Base-by-base conservation (phyloP, 1,139 yeast species). In the Lodderomyces elongisporus region DNA sequence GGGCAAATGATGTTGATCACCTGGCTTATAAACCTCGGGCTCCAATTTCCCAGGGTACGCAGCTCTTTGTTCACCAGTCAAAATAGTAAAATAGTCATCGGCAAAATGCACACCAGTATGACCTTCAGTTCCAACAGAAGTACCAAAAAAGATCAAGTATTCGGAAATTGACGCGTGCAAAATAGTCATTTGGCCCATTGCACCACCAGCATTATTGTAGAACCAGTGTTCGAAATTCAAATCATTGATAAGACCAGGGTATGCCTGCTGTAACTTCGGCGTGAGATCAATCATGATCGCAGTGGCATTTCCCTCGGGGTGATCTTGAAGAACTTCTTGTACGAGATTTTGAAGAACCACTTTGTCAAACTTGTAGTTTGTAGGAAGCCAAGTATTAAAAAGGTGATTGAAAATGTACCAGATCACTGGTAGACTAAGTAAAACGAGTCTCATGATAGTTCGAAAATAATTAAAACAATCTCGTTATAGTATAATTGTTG, bases 181-280 rank as follows among this genome's bases (percentile, higher is more conserved):
- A 42, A 93, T 85, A 49, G 85, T 74, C 97, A 91, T 89, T 38
- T 88, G 78, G 17, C 98, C 98, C 98, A 91, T 91, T 36, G 98
- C 97, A 46, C 96, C 95, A 36, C 98, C 98, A 6, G 98, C 98
- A 51, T 87, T 88, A 72, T 89, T 91, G 74, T 80, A 89, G 34
- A 91, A 80, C 97, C 97, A 91, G 48, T 88, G 91, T 32, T 84
- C 82, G 37, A 70, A 69, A 52, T 79, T 75, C 47, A 82, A 67
- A 41, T 76, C 78, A 54, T 83, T 85, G 58, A 88, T 74, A 44
- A 73, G 54, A 16, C 77, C 75, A 1, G 74, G 71, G 54, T 89
- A 91, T 36, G 68, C 75, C 2, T 59, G 67, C 47, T 79, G 70
- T 44, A 91, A 58, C 33, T 64, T 68, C 2, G 71, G 70, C 20